Evolutionary conservation across 1,284 basidiomycete species (phyloP), one percentile per base, ranked within the genome.

Genomic region (Cutaneotrichosporon cutaneum): DNA sequence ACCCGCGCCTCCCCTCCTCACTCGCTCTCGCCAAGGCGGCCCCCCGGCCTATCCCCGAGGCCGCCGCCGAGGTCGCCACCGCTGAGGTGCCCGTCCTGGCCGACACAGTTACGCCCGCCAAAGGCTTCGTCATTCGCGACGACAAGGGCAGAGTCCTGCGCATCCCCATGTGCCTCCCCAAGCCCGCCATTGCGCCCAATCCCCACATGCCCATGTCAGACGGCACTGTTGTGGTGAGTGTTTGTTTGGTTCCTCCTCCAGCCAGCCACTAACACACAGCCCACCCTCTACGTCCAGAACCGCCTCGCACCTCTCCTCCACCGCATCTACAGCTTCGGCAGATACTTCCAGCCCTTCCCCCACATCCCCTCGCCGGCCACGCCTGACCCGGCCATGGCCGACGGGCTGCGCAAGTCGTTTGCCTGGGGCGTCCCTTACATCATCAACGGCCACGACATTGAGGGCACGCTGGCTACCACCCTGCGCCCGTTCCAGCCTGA

Each of bases 401-500:
- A 55, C 16, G 30, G 65, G 30, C 27, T 39, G 11, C 18, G n/a
- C 53, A 59, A 56, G 26, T 48, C 54, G n/a, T 60, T 65, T 21
- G 61, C 66, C 11, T 63, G 70, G 48, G 70, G 63, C 26, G 64
- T 71, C 35, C 71, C 70, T 10, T 60, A 59, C 45, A 39, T 70
- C 13, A 18, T 69, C 11, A 33, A 64, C 42, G 61, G 59, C 2
- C 14, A 47, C 21, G 68, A 63, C 52, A 24, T 22, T 13, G 62
- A 60, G 33, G 44, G 33, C 30, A 51, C 52, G 4, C 48, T 68
- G 10, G 62, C 56, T 4, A 57, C 53, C 13, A 63, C 58, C 24
- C 36, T 65, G 1, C 55, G 44, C 22, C 62, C 67, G 0, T 60
- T 62, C 47, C 66, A 71, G 54, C 72, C 73, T 7, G 72, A 75